A percentile compares a stretch with the other conserved stretches of the same genome.
Conservation (phyloP, 2,329 filamentous ascomycete species). For the Dendrostoma leiphaemia region DNA sequence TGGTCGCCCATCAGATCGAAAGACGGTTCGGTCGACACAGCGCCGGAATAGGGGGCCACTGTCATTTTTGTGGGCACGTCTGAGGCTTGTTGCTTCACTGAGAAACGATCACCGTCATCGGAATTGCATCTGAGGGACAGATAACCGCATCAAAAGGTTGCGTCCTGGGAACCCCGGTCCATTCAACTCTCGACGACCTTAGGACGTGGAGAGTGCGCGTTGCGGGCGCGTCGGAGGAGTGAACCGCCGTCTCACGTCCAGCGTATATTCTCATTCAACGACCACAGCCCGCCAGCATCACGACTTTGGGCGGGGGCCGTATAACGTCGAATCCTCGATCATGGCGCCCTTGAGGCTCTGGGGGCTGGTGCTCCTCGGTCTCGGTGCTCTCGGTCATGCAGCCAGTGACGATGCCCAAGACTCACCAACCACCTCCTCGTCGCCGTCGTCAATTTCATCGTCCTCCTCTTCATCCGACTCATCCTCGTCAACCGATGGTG, state of each 20-base stretch:
- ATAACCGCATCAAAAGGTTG: background rate
- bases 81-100: background rate
- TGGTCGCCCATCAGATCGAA: too few relatives aligned
- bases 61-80: background rate
- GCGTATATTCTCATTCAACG: too few relatives aligned
- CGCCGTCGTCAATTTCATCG: background rate
- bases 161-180: background rate
- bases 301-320: background rate
- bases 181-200: too few relatives aligned
- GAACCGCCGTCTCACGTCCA: too few relatives aligned
- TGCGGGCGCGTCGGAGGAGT: background rate
- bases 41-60: background rate
- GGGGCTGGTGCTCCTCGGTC: slow-evolving; percentile 13
- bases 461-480: slow-evolving; percentile 7
- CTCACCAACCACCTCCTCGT: background rate
- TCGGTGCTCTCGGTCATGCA: slow-evolving; percentile 9
- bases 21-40: background rate
- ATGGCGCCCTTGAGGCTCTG: slow-evolving; percentile 18
- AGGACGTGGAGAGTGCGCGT: too few relatives aligned
- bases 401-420: background rate
- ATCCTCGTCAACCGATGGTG: slow-evolving; percentile 20
- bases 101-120: background rate
- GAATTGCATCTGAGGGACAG: background rate
- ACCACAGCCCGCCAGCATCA: background rate
- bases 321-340: background rate